Evolutionary conservation across 495 filamentous ascomycete species (phyloP).

Genomic region (Lasiosphaeris hirsuta): DNA sequence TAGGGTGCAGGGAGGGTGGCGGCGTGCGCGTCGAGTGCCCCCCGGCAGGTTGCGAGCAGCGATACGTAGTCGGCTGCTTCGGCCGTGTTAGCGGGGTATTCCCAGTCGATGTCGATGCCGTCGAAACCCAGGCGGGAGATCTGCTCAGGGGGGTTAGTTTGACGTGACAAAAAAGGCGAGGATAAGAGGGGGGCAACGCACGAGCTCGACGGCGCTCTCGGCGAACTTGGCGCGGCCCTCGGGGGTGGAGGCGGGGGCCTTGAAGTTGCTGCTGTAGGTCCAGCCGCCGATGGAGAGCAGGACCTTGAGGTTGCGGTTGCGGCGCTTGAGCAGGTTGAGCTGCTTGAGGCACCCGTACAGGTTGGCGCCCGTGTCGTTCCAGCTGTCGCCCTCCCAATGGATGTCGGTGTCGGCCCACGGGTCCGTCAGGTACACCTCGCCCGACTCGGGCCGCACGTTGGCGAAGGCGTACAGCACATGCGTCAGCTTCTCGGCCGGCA

Average conservation of each 20-base stretch:
- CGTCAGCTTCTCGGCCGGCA: constrained; percentile 83
- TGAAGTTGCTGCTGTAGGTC: constrained; percentile 91
- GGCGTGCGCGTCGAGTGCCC: constrained; percentile 58
- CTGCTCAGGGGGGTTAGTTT: constrained; percentile 4
- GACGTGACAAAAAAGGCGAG: background rate
- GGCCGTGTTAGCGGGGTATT: constrained; percentile 51
- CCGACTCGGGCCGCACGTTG: constrained; percentile 61
- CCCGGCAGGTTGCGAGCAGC: constrained; percentile 63
- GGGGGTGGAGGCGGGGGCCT: constrained; percentile 62
- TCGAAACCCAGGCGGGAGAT: constrained; percentile 61
- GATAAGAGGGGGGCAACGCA: constrained; percentile 3
- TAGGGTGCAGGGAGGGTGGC: constrained; percentile 42
- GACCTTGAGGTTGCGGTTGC: constrained; percentile 84
- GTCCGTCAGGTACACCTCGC: constrained; percentile 73
- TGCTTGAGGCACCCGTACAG: constrained; percentile 93
- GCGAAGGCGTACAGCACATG: constrained; percentile 80
- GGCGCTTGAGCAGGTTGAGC: constrained; percentile 83
- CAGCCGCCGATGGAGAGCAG: constrained; percentile 94
- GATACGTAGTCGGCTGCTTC: constrained; percentile 75
- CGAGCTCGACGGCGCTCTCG: constrained; percentile 59
- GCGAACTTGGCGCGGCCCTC: constrained; percentile 68
- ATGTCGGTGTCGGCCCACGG: constrained; percentile 84
- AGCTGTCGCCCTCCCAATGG: constrained; percentile 81
- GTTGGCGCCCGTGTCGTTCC: constrained; percentile 67
- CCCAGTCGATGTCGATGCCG: constrained; percentile 62